Evolutionary conservation across 2,329 filamentous ascomycete species (phyloP), one percentile per base, ranked within the genome.

Genomic region (Alternaria infectoria): DNA sequence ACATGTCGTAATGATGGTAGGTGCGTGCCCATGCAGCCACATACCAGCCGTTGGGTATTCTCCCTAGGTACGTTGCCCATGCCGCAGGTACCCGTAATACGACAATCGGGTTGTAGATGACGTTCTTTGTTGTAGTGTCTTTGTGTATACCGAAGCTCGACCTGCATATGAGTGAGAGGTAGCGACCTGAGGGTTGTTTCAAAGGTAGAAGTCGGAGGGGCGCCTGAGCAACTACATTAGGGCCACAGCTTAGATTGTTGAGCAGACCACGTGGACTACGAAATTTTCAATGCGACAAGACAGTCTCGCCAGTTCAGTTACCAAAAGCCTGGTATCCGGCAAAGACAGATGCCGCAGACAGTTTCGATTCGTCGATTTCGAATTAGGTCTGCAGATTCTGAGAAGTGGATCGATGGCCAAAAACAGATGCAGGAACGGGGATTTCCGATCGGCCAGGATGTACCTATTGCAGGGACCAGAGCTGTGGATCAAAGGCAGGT

Each of bases 21-120:
- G 62, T 62, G 65, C 74, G 68, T 72, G 61, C 72, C 67, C 65
- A 76, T 74, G 72, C 69, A 73, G 65, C 64, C 68, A 68, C 63
- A 62, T 62, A 65, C 52, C 62, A 49, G 55, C n/a, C 23, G 55
- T 58, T 65, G 59, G 62, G 66, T 67, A 57, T 61, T 66, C 69
- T 65, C 64, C 62, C 57, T 61, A 26, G n/a, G 25, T 47, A 26
- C 25, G 44, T 66, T 68, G 62, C 57, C 61, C 61, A 68, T 64
- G 61, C 62, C 57, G 58, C 65, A 65, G 65, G 62, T 62, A 63
- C 60, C 52, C 59, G 67, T 67, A 59, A 64, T 66, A 65, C 64
- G 45, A 65, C 59, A 54, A 54, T 58, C 61, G 36, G 55, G 52
- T 67, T 62, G 46, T 57, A 47, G 51, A 30, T 61, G 47, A 45